Evolutionary conservation across 2,329 filamentous ascomycete species (phyloP).

Genomic region (Lasiodiplodia theobromae): DNA sequence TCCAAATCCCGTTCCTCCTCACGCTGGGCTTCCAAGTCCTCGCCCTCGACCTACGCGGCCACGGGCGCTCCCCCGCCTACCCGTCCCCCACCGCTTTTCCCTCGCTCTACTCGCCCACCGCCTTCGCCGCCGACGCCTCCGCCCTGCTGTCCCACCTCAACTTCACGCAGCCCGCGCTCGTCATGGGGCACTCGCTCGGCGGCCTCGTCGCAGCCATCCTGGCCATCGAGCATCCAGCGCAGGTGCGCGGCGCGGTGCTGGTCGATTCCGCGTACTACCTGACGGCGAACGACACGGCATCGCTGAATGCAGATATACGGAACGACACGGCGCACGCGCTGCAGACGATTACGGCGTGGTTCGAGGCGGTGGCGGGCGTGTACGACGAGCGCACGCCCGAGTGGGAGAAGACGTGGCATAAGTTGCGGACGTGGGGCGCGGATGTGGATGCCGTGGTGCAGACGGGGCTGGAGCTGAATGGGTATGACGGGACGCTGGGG

Average conservation of each 20-base stretch:
- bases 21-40: conserved; percentile 32
- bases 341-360: neutral
- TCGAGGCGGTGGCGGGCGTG: neutral
- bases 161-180: neutral
- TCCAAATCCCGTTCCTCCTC: conserved; percentile 34
- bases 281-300: neutral
- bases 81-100: neutral
- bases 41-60: conserved; percentile 34
- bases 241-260: neutral
- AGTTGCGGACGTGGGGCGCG: neutral
- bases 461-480: neutral
- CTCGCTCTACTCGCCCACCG: neutral
- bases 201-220: neutral
- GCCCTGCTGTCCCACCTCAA: neutral
- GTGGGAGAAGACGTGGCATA: neutral
- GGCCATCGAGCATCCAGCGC: neutral
- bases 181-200: neutral
- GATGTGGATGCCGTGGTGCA: neutral
- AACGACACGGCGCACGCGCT: neutral
- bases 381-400: neutral
- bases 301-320: neutral
- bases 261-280: neutral
- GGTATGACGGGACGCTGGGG: neutral
- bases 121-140: neutral
- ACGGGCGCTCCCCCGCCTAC: conserved; percentile 31